phyloP scores from a whole-genome alignment of 768 basidiomycete species.

The Atractiella rhizophila region DNA sequence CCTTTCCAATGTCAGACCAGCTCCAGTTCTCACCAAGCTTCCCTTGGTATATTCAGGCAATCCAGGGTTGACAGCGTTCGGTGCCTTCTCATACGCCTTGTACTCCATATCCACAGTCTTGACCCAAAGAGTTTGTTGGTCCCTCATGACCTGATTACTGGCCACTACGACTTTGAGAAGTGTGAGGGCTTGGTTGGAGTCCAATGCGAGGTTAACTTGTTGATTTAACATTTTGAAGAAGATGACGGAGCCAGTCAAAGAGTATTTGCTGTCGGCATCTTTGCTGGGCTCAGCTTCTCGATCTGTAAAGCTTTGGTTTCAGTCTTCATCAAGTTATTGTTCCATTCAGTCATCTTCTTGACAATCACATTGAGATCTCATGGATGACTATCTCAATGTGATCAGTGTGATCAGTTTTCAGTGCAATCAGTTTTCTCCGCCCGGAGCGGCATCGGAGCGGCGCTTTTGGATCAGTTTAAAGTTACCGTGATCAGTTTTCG shows the following conservation, averaged over 20 bases:
- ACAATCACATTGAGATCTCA: conserved; percentile 78
- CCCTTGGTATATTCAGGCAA: conserved; percentile 87
- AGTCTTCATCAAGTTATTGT: conserved; percentile 69
- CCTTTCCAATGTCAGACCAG: too few relatives aligned
- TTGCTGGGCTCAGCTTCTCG: conserved; percentile 67
- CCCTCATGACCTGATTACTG: conserved; percentile 67
- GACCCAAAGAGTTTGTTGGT: conserved; percentile 67
- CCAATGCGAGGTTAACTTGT: conserved; percentile 76
- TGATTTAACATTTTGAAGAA: conserved; percentile 47
- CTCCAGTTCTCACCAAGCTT: too few relatives aligned
- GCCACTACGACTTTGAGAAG: conserved; percentile 73
- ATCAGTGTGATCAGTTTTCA: too few relatives aligned
- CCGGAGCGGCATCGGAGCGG: too few relatives aligned
- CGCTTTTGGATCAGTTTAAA: too few relatives aligned
- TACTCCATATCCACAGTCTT: conserved; percentile 56
- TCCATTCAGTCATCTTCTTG: conserved; percentile 91
- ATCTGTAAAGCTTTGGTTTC: conserved; percentile 62
- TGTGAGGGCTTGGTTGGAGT: conserved; percentile 84
- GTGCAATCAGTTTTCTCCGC: too few relatives aligned
- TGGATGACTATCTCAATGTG: too few relatives aligned
- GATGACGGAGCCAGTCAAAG: conserved; percentile 74
- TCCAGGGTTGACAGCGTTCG: conserved; percentile 62
- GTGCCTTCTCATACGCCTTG: conserved; percentile 33
- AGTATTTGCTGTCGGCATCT: conserved; percentile 68
- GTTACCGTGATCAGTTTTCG: too few relatives aligned